Evolutionary conservation across 495 filamentous ascomycete genomes (phyloP), one percentile per base, ranked within the genome.

Genomic region (Coniosporium apollinis): DNA sequence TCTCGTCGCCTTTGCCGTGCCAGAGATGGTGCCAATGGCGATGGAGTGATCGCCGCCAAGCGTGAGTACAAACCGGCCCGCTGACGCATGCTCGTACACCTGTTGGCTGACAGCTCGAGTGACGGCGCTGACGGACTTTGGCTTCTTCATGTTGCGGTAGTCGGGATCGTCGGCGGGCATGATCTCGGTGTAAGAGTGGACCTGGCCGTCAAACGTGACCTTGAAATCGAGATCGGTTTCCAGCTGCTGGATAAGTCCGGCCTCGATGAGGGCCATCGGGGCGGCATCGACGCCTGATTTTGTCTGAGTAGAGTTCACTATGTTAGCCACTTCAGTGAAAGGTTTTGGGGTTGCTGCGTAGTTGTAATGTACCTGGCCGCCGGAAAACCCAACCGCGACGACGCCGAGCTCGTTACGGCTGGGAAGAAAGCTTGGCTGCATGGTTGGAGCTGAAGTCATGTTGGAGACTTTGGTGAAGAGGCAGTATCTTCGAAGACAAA

Each of bases 11-110:
- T 76, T 79, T 22, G 83, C 75, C 1, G 76, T 78, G 3, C 89
- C 89, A 13, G 76, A 74, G 38, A 96, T 72, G 16, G 82, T 85
- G 25, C 89, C 89, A 49, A 99, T 91, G 34, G 91, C 89, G 47
- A 99, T 93, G 33, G 76, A 83, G 60, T 99, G 89, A 56, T 99
- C 89, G 10, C 89, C 89, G 31, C 89, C 89, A 5, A 99, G 71
- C 1, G 89, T 99, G 34, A 99, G 66, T 0, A 92, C 84, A 48
- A 91, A 72, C 19, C 85, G 75, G 16, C 91, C 89, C 40, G 83
- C 62, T 47, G 69, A 74, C 33, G 91, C 82, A 41, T 96, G 82
- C 32, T 69, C 62, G 61, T 96, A 94, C 33, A 89, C 80, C 58
- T 96, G 85, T 21, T 72, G 64, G 56, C 73, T 76, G 19, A 99